These are phyloP conservation scores for Tuber indicum DNA, from an alignment of 495 filamentous ascomycete species.

Conservation along the genomic window DNA sequence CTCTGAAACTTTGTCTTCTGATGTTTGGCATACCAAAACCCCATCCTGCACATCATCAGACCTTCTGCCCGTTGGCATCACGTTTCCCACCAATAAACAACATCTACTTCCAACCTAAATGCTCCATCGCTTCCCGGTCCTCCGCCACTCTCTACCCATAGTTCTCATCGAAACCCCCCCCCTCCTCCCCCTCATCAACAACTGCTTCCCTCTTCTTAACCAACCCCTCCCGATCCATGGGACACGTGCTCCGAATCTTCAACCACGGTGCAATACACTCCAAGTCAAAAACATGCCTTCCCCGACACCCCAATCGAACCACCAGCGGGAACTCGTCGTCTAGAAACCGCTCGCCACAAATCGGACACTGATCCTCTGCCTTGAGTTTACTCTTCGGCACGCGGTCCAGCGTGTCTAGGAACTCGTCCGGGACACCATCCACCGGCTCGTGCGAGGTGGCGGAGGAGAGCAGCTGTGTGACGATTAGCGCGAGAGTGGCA, in stretches of 20 bases:
- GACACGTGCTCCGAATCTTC: slow-evolving; percentile 65
- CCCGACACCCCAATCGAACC: slow-evolving; percentile 77
- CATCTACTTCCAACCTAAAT: not conserved
- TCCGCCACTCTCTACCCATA: slow-evolving; percentile 52
- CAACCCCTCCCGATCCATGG: slow-evolving; percentile 73
- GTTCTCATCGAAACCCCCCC: slow-evolving; percentile 63
- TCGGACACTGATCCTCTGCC: slow-evolving; percentile 66
- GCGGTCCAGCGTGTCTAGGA: slow-evolving; percentile 72
- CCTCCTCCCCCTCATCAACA: slow-evolving; percentile 52
- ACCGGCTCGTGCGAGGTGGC: slow-evolving; percentile 64
- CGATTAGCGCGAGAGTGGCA: slow-evolving; percentile 52
- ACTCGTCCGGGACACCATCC: slow-evolving; percentile 70
- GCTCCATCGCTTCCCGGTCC: not conserved
- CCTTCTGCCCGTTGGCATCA: not conserved
- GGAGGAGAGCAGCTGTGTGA: slow-evolving; percentile 58
- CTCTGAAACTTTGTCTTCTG: not conserved
- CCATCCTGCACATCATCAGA: not conserved
- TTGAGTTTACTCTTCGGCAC: slow-evolving; percentile 65
- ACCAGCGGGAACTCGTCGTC: slow-evolving; percentile 73
- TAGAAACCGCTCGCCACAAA: slow-evolving; percentile 75
- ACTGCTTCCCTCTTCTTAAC: slow-evolving; percentile 62
- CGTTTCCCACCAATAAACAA: not conserved
- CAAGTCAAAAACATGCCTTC: slow-evolving; percentile 76
- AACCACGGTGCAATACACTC: slow-evolving; percentile 96
- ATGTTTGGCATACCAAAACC: not conserved